Evolutionary conservation across 2,329 filamentous ascomycete species (phyloP), one percentile per base, ranked within the genome.

Genomic region (Leptosphaerulina australis): DNA sequence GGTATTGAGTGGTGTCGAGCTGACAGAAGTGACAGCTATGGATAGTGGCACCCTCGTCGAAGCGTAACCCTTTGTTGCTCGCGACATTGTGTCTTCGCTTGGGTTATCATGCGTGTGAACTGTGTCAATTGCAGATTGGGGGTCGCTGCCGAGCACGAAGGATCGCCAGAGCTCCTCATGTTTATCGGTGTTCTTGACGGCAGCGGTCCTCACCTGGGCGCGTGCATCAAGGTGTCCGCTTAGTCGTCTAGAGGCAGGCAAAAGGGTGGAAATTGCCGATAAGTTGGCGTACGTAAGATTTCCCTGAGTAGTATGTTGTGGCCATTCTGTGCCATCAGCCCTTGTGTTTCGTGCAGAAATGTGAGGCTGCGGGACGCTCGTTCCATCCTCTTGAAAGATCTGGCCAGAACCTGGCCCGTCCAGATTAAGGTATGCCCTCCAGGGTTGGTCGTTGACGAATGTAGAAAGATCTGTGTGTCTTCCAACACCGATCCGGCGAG

Each of bases 91-190:
- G 38, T 39, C 33, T 50, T 43, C 40, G 38, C 41, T 55, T 15
- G 26, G 25, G 6, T 44, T 28, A 18, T 37, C 22, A 33, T 37
- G 25, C 45, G 31, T 40, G 29, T 47, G 25, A 18, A 41, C 34
- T 17, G 30, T 45, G 20, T 53, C 46, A 7, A 17, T 34, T 14
- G 38, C 20, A 34, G 50, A 48, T n/a, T 53, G 26, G n/a, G 24
- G 14, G 21, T 63, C 59, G 30, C 56, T 60, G 15, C 61, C 66
- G 34, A 72, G 65, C 20, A 70, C 65, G 33, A 72, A 70, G 10
- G 44, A 59, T 55, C 53, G 67, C 71, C 72, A 74, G 25, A 69
- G 44, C 38, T 50, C 49, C 38, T 71, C 69, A 30, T 62, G 57
- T 10, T 59, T 51, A 22, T 60, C 40, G 24, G 45, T 21, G 20